These are phyloP conservation scores for Dactylorhiza incarnata DNA, from an alignment of 106 monocot genomes.

Conservation along the genomic window DNA sequence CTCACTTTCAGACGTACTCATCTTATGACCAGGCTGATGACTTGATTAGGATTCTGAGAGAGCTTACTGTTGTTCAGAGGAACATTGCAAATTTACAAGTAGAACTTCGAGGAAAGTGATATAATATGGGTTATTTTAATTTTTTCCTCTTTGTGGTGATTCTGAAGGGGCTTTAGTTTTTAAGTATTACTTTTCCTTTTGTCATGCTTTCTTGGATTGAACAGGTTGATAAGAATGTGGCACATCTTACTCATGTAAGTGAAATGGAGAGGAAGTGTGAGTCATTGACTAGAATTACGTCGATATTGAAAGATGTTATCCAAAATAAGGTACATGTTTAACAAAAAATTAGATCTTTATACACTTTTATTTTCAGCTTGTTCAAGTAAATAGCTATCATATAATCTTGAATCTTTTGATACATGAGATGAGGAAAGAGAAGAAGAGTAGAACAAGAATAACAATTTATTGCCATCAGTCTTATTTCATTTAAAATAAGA, in stretches of 20 bases:
- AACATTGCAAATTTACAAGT: constrained; percentile 90
- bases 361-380: neutral
- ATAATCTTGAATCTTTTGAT: neutral
- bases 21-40: constrained; percentile 63
- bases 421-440: neutral
- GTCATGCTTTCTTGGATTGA: constrained; percentile 6
- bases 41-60: constrained; percentile 73
- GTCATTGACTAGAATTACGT: constrained; percentile 84
- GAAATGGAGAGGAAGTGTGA: constrained; percentile 99
- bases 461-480: neutral
- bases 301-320: constrained; percentile 91
- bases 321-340: constrained; percentile 81
- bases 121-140: neutral
- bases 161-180: neutral
- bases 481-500: too few relatives aligned
- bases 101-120: constrained; percentile 94
- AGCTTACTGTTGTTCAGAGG: constrained; percentile 75
- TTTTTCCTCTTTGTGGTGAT: neutral
- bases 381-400: neutral
- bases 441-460: neutral
- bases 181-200: neutral
- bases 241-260: constrained; percentile 96
- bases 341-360: neutral
- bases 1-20: constrained; percentile 15
- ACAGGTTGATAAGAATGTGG: constrained; percentile 96